Percentiles rank a stretch among this genome's conserved stretches.
These are phyloP conservation scores for Vanrija pseudolonga DNA, from an alignment of 1,284 basidiomycete genomes.

Conservation along the genomic window DNA sequence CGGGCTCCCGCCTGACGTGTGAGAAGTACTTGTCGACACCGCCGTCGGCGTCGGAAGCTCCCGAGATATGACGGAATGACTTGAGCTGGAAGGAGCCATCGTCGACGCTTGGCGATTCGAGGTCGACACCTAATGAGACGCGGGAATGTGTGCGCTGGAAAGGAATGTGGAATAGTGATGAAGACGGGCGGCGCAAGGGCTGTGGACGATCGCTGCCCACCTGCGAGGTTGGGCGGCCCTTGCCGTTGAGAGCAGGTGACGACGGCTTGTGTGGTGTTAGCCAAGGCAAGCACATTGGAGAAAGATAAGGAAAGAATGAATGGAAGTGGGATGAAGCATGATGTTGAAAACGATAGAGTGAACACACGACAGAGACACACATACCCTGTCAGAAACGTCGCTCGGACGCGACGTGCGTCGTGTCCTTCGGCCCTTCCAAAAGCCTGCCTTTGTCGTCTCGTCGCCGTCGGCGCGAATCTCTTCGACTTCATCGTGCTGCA, in stretches of 20 bases:
- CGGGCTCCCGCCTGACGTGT: neutral
- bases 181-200: constrained; percentile 29
- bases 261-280: too few species aligned
- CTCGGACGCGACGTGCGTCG: neutral
- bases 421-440: too few species aligned
- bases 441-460: neutral
- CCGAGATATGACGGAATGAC: constrained; percentile 44
- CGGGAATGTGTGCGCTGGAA: constrained; percentile 36
- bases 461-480: constrained; percentile 11
- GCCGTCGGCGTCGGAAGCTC: constrained; percentile 17
- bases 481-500: constrained; percentile 4
- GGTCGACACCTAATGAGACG: constrained; percentile 22
- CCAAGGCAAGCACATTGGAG: neutral
- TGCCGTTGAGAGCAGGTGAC: too few species aligned
- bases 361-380: neutral
- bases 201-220: neutral
- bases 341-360: too few species aligned
- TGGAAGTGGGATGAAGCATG: too few species aligned
- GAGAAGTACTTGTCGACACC: constrained; percentile 8
- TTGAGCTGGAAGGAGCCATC: constrained; percentile 45
- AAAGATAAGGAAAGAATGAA: neutral
- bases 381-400: constrained; percentile 3
- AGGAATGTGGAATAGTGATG: constrained; percentile 35
- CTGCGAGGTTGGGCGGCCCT: neutral
- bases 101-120: constrained; percentile 23